phyloP scores from a whole-genome alignment of 768 basidiomycete species.

The Roridomyces roridus region DNA sequence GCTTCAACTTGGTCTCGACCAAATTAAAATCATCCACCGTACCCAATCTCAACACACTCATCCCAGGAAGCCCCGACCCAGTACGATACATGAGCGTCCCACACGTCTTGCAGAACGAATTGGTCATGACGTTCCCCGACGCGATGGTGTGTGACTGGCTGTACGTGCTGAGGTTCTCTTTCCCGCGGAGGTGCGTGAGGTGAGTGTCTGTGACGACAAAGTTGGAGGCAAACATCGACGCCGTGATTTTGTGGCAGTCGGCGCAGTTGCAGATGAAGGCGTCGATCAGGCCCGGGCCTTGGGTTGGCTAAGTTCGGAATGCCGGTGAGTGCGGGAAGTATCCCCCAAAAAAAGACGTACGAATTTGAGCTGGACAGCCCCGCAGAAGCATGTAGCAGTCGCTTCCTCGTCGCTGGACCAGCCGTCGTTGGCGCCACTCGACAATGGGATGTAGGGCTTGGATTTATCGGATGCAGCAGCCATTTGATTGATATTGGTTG shows the following conservation, averaged over 20 bases:
- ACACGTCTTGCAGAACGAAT: constrained; percentile 14
- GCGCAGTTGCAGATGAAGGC: constrained; percentile 21
- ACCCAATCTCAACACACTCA: constrained; percentile 2
- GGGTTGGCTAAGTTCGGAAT: not conserved
- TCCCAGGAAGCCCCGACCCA: not conserved
- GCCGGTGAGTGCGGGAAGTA: too few species aligned
- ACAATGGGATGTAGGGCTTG: constrained; percentile 1
- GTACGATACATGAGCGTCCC: constrained; percentile 17
- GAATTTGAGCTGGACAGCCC: constrained; percentile 19
- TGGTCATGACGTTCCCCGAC: constrained; percentile 4
- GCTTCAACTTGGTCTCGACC: constrained; percentile 14
- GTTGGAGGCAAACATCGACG: constrained; percentile 21
- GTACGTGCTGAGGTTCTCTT: constrained; percentile 6
- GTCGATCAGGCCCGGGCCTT: constrained; percentile 14
- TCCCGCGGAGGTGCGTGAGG: constrained; percentile 5
- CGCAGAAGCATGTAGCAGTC: constrained; percentile 17
- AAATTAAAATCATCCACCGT: constrained; percentile 13
- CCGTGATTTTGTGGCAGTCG: constrained; percentile 21
- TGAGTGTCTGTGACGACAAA: constrained; percentile 1
- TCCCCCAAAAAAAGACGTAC: not conserved
- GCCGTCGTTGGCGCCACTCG: constrained; percentile 11
- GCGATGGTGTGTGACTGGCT: constrained; percentile 4
- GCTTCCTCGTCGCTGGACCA: constrained; percentile 19
- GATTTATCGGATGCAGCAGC: not conserved
- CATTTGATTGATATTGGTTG: too few species aligned